Conservation (phyloP, 192 early-diverging fungal genomes). For the Diversispora eburnea region DNA sequence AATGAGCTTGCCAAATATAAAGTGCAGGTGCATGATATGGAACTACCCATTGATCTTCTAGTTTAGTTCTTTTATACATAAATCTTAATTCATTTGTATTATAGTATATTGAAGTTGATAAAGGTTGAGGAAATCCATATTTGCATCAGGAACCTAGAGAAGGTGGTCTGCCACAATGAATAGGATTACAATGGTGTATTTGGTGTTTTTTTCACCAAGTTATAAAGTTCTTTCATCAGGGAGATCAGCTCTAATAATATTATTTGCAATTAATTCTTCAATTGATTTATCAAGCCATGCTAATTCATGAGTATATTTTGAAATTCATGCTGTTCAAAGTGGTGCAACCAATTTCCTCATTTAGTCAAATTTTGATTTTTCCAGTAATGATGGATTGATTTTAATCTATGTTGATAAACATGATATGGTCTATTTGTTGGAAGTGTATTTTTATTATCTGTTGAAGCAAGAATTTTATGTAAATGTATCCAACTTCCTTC, state of each 20-base stretch:
- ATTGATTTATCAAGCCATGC: too few species aligned
- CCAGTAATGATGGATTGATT: too few species aligned
- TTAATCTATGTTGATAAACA: background rate
- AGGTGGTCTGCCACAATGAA: background rate
- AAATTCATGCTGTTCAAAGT: too few species aligned
- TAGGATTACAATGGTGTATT: background rate
- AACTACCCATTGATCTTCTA: background rate
- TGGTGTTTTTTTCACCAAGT: background rate
- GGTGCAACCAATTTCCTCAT: background rate
- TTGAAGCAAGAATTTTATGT: background rate
- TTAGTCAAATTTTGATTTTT: background rate
- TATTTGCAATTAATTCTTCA: too few species aligned
- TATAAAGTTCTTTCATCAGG: too few species aligned
- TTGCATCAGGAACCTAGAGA: background rate
- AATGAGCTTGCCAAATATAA: background rate
- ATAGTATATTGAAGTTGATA: background rate
- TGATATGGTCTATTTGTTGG: background rate
- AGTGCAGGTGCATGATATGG: conserved; percentile 3
- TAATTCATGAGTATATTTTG: too few species aligned
- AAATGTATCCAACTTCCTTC: background rate
- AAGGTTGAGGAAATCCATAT: background rate
- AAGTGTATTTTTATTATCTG: background rate
- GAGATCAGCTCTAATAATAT: too few species aligned
- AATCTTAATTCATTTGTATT: background rate
- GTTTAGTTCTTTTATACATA: background rate